A percentile compares a stretch with the other conserved stretches of the same genome.
Evolutionary conservation across 2,329 filamentous ascomycete genomes (phyloP).

Genomic region (Ophiostoma piceae): DNA sequence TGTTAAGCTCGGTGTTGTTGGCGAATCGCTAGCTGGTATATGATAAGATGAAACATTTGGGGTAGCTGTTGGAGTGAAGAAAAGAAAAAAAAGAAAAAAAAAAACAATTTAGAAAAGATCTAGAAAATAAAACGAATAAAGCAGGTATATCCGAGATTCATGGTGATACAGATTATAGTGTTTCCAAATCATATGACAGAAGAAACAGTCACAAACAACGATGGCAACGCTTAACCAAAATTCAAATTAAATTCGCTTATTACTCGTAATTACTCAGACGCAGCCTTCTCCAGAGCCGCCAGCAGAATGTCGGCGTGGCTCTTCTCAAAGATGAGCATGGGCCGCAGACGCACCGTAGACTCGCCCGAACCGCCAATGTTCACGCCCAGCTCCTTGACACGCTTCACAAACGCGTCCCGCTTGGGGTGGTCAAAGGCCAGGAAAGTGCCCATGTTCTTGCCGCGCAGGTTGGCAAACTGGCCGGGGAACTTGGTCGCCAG

Average conservation of each 20-base stretch:
- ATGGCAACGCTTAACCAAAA: background rate
- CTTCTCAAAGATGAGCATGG: conserved; percentile 89
- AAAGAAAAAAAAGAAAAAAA: background rate
- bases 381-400: conserved; percentile 72
- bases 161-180: fast-evolving
- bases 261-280: conserved; percentile 30
- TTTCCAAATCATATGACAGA: too few relatives aligned
- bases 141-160: background rate
- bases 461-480: conserved; percentile 75
- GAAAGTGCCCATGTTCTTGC: conserved; percentile 83
- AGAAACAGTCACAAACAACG: background rate
- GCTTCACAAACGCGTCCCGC: conserved; percentile 71
- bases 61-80: background rate
- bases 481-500: conserved; percentile 66
- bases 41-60: background rate
- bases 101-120: too few relatives aligned
- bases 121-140: background rate
- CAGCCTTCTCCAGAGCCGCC: conserved; percentile 70
- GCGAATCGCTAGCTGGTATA: background rate
- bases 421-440: conserved; percentile 82
- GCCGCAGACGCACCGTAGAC: conserved; percentile 69
- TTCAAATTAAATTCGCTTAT: background rate
- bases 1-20: background rate
- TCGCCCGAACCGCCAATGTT: conserved; percentile 84
- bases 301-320: conserved; percentile 82